Conservation (phyloP, 306 rosid genomes). For the Morella rubra region DNA sequence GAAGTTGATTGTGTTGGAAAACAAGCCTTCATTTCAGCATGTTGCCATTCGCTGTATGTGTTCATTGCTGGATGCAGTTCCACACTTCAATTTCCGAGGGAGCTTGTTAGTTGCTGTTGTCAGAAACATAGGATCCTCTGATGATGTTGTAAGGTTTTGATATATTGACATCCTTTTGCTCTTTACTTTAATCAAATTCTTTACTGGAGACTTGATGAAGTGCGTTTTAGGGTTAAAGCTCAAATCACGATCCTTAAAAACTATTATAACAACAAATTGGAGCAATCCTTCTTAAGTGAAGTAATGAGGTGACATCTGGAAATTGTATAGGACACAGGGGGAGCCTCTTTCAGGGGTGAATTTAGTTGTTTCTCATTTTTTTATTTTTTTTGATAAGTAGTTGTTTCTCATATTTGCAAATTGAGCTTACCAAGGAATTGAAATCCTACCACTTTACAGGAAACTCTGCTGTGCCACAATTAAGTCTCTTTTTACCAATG, state of each 20-base stretch:
- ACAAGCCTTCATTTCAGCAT: slow-evolving; percentile 56
- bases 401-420: slow-evolving; percentile 12
- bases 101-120: slow-evolving; percentile 68
- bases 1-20: slow-evolving; percentile 68
- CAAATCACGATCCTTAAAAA: neutral
- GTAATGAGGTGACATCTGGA: slow-evolving; percentile 20
- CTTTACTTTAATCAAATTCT: slow-evolving; percentile 9
- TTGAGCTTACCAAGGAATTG: neutral
- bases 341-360: neutral
- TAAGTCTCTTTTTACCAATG: slow-evolving; percentile 72
- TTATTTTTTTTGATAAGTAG: neutral
- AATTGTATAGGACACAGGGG: neutral
- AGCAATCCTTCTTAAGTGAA: neutral
- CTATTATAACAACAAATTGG: slow-evolving; percentile 3
- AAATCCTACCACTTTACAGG: slow-evolving; percentile 50
- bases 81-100: slow-evolving; percentile 87
- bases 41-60: slow-evolving; percentile 79
- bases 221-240: neutral
- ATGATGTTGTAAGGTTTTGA: slow-evolving; percentile 70
- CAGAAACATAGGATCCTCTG: slow-evolving; percentile 68
- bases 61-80: slow-evolving; percentile 79
- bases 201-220: slow-evolving; percentile 6
- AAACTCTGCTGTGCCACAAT: slow-evolving; percentile 69
- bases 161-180: slow-evolving; percentile 16
- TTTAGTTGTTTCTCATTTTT: neutral